These are phyloP conservation scores for Babesia divergens DNA, from an alignment of 169 alveolate genomes.

Conservation along the genomic window DNA sequence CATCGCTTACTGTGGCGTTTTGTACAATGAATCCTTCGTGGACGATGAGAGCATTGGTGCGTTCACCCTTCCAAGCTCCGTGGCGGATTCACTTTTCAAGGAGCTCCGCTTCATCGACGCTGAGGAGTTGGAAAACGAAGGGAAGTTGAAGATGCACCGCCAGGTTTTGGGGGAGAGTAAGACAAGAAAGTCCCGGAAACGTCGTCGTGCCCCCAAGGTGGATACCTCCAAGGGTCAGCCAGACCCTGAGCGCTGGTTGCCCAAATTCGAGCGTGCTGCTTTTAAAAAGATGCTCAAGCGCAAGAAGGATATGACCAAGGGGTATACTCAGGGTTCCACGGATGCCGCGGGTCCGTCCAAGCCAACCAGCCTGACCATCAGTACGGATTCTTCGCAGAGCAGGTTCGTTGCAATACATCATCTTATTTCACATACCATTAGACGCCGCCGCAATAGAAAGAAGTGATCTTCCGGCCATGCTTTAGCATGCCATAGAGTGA, in stretches of 20 bases:
- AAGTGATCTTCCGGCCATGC: slow-evolving; percentile 3
- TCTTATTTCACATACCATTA: background rate
- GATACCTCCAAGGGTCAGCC: slow-evolving; percentile 29
- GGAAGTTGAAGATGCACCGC: background rate
- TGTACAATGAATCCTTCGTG: slow-evolving; percentile 42
- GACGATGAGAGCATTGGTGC: background rate
- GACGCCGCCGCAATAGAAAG: slow-evolving; percentile 41
- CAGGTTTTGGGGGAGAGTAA: slow-evolving; percentile 20
- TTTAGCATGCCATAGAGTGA: too few relatives aligned
- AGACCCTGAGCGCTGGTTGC: slow-evolving; percentile 67
- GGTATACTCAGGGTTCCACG: slow-evolving; percentile 56
- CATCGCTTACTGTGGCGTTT: slow-evolving; percentile 29
- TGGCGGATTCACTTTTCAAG: slow-evolving; percentile 8
- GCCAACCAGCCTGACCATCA: slow-evolving; percentile 54
- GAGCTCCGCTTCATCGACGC: slow-evolving; percentile 58
- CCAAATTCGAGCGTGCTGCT: slow-evolving; percentile 38
- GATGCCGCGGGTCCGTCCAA: slow-evolving; percentile 5
- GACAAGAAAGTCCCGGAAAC: background rate
- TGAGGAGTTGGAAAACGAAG: slow-evolving; percentile 58
- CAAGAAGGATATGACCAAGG: slow-evolving; percentile 53
- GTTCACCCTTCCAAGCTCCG: background rate
- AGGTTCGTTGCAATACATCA: background rate
- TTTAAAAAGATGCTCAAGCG: slow-evolving; percentile 52
- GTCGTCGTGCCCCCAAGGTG: slow-evolving; percentile 1
- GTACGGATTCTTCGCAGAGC: slow-evolving; percentile 7